Conservation (phyloP, 164 flowering plant species). For the Chimonanthus praecox region DNA sequence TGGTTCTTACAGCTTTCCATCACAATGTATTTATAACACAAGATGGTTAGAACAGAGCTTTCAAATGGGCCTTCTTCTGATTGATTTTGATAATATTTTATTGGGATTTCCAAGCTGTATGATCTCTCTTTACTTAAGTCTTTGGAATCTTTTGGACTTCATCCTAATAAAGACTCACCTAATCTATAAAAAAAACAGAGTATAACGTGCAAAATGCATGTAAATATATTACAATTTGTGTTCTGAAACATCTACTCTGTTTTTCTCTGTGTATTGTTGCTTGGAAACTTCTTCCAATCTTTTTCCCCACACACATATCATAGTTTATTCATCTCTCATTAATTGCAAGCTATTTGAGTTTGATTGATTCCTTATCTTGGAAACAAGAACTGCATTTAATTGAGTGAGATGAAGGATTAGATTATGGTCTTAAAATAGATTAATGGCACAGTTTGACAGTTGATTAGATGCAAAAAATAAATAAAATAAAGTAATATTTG, state of each 20-base stretch:
- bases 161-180: background rate
- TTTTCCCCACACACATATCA: background rate
- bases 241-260: background rate
- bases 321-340: background rate
- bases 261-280: background rate
- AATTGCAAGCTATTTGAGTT: background rate
- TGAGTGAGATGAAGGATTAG: background rate
- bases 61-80: constrained; percentile 3
- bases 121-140: background rate
- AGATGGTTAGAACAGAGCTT: background rate
- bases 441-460: too few relatives aligned
- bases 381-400: background rate
- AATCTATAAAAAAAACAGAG: background rate
- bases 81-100: background rate
- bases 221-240: background rate
- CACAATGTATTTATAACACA: constrained; percentile 3
- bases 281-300: background rate
- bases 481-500: too few relatives aligned
- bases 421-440: background rate
- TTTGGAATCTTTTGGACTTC: background rate
- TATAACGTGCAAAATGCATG: background rate
- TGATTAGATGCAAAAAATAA: too few relatives aligned
- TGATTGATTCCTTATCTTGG: background rate
- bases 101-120: constrained; percentile 1
- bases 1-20: background rate